Evolutionary conservation across 768 basidiomycete species (phyloP), one percentile per base, ranked within the genome.

Genomic region (Russula sp.): DNA sequence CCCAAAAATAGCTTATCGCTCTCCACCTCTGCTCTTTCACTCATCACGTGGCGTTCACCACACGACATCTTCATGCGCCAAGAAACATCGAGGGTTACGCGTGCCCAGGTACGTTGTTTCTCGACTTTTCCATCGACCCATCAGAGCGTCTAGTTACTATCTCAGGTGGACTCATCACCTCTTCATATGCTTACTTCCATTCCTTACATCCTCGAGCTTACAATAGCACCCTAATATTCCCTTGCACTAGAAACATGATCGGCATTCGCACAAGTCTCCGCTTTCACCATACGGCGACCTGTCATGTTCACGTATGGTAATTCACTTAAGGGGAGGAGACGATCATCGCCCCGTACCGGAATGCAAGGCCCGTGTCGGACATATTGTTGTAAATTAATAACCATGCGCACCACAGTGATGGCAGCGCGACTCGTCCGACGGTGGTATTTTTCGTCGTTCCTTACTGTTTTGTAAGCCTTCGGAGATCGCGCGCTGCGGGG

Each of bases 41-140:
- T 30, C 20, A 22, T n/a, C 58, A 64, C 46, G 52, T 38, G 52
- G 44, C 20, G 24, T 48, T 22, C 42, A 22, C 44, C 26, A 48
- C 57, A 64, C 44, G 63, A 58, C 48, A 54, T 64, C 52, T 48
- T 44, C 51, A 64, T 7, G 58, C 58, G 42, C 36, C 46, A 16
- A 38, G 58, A 52, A 34, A 42, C 24, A 26, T 36, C 48, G 56
- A 57, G 56, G 46, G 46, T 22, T 53, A 36, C n/a, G 26, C 24
- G 57, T 9, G 8, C 22, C 32, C n/a, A 28, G 28, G 54, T 44
- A 54, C 52, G 50, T 46, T 10, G 38, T 54, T 52, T 34, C 52
- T 59, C 30, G 24, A 51, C 44, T n/a, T 59, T 61, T 48, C 46
- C 46, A 48, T 48, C 46, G 22, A 22, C 22, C 46, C 2, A 48